These are phyloP conservation scores for Aeminium ludgeri DNA, from an alignment of 495 filamentous ascomycete species.

Conservation along the genomic window DNA sequence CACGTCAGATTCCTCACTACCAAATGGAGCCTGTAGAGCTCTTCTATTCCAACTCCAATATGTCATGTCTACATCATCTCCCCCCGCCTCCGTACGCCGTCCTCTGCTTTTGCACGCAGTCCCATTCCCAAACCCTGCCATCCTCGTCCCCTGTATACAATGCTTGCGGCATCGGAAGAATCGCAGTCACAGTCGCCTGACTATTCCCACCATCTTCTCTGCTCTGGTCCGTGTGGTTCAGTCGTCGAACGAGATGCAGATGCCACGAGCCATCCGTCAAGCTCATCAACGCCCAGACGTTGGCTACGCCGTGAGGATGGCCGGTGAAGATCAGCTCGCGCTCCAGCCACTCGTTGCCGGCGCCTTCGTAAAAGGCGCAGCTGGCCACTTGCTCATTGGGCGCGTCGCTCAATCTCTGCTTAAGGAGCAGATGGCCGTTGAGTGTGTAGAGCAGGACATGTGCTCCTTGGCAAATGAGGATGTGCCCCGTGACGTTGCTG, in stretches of 20 bases:
- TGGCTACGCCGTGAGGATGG: conserved; percentile 68
- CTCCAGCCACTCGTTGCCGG: conserved; percentile 83
- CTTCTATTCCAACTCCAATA: too few relatives aligned
- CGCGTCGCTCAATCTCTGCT: conserved; percentile 54
- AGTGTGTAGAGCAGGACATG: conserved; percentile 68
- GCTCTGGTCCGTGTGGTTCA: conserved; percentile 65
- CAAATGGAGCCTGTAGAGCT: too few relatives aligned
- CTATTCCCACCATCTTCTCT: conserved; percentile 60
- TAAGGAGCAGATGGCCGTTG: conserved; percentile 66
- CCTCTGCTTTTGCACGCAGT: conserved; percentile 42
- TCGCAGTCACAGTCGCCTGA: conserved; percentile 70
- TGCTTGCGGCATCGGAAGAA: conserved; percentile 62
- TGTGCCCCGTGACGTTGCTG: conserved; percentile 76
- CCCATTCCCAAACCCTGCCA: conserved; percentile 83
- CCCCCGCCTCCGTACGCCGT: conserved; percentile 1
- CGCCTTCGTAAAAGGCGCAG: conserved; percentile 87
- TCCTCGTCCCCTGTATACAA: conserved; percentile 91
- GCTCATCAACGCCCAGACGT: conserved; percentile 28
- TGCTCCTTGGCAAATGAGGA: conserved; percentile 63
- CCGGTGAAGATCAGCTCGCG: conserved; percentile 76
- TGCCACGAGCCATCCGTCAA: conserved; percentile 34
- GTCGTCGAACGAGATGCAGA: conserved; percentile 49
- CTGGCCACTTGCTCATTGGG: conserved; percentile 53
- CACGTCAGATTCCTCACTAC: too few relatives aligned
- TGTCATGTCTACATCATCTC: too few relatives aligned